phyloP scores from a whole-genome alignment of 2,329 filamentous ascomycete species.

The Penicillium sp. region DNA sequence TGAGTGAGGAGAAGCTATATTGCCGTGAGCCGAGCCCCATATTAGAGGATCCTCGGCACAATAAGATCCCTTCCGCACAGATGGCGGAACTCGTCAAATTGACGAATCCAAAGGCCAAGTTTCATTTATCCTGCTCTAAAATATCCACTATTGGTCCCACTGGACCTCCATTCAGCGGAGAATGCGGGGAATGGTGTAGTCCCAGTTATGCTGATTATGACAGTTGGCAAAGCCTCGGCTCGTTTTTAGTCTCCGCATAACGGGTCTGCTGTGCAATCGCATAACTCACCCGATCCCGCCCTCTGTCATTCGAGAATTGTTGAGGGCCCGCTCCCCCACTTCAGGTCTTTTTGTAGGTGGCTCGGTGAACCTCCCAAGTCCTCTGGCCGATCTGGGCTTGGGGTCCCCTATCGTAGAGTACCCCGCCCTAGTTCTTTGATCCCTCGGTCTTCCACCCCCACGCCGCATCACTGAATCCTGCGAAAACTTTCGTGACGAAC shows the following conservation, averaged over 20 bases:
- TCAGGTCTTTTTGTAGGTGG: not conserved
- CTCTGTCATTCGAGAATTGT: not conserved
- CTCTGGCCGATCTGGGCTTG: constrained; percentile 23
- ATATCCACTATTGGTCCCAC: not conserved
- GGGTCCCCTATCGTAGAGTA: not conserved
- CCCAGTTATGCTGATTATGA: not conserved
- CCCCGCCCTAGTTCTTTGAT: constrained; percentile 5
- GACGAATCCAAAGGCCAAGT: not conserved
- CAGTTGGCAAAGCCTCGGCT: constrained; percentile 3
- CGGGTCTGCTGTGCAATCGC: constrained; percentile 1
- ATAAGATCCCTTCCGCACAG: constrained; percentile 1
- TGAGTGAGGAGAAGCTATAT: not conserved
- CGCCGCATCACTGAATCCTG: constrained; percentile 43
- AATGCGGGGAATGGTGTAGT: not conserved
- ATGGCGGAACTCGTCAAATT: not conserved
- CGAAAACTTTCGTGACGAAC: constrained; percentile 49
- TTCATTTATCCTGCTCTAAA: not conserved
- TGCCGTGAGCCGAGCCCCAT: not conserved
- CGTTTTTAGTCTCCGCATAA: not conserved
- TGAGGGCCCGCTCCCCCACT: not conserved
- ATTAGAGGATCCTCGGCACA: constrained; percentile 12
- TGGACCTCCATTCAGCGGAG: not conserved
- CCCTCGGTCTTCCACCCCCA: constrained; percentile 27
- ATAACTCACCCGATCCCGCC: constrained; percentile 1
- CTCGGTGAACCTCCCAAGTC: constrained; percentile 25